Percentiles rank a stretch among this genome's conserved stretches.
Evolutionary conservation across 2,329 filamentous ascomycete genomes (phyloP).

Genomic region (Alternaria sp.): DNA sequence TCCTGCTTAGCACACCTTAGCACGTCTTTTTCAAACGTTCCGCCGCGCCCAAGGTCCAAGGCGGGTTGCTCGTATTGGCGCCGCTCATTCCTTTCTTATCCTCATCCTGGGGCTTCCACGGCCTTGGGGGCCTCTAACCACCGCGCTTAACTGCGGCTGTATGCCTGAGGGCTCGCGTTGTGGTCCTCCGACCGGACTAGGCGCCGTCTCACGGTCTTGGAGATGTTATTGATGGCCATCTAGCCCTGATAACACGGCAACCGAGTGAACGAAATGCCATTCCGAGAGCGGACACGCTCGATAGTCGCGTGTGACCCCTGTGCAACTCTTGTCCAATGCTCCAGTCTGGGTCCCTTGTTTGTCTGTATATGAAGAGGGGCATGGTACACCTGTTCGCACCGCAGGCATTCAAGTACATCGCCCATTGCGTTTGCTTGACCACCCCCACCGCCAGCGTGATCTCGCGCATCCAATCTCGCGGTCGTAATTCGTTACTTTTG

Average conservation of each 20-base stretch:
- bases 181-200: constrained; percentile 27
- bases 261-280: constrained; percentile 15
- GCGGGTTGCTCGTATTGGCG: constrained; percentile 21
- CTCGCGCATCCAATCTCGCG: constrained; percentile 2
- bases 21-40: constrained; percentile 32
- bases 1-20: constrained; percentile 33
- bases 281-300: constrained; percentile 11
- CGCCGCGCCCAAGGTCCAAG: constrained; percentile 19
- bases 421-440: constrained; percentile 10
- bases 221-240: constrained; percentile 11
- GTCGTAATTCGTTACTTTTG: constrained; percentile 6
- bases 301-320: constrained; percentile 26
- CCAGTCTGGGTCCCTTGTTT: constrained; percentile 17
- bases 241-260: constrained; percentile 27
- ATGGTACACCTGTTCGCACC: constrained; percentile 12
- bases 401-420: constrained; percentile 22
- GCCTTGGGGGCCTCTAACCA: constrained; percentile 29
- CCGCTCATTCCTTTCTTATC: constrained; percentile 35
- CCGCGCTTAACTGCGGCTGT: constrained; percentile 33
- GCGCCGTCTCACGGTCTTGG: constrained; percentile 23
- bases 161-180: constrained; percentile 15
- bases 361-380: constrained; percentile 29
- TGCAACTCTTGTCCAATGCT: constrained; percentile 23
- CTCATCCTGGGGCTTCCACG: constrained; percentile 28
- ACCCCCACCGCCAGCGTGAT: constrained; percentile 4